A percentile compares a stretch with the other conserved stretches of the same genome.
These are phyloP conservation scores for Punica granatum DNA, from an alignment of 345 rosid species.

Conservation along the genomic window DNA sequence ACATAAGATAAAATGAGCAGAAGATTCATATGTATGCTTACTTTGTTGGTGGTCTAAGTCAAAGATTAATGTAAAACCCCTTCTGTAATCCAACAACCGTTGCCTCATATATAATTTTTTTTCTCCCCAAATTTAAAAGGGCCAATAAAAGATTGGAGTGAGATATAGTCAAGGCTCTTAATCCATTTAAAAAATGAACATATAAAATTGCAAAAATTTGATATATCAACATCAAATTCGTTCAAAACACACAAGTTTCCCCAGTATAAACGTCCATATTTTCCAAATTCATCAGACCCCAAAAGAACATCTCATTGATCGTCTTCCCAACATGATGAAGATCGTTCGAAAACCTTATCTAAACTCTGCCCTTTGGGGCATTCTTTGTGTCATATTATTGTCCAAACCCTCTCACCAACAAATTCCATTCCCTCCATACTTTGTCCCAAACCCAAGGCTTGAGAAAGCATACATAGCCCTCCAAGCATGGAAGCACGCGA, in stretches of 20 bases:
- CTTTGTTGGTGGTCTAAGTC: slow-evolving; percentile 11
- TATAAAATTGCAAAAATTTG: slow-evolving; percentile 1
- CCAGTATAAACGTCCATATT: slow-evolving; percentile 7
- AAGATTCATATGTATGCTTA: too few species aligned
- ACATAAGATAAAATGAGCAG: too few species aligned
- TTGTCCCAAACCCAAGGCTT: slow-evolving; percentile 54
- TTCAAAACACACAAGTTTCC: slow-evolving; percentile 1
- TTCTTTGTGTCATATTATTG: slow-evolving; percentile 11
- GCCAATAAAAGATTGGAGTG: background rate
- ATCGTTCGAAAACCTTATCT: background rate
- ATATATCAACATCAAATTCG: slow-evolving; percentile 12
- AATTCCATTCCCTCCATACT: slow-evolving; percentile 6
- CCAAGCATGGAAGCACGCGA: slow-evolving; percentile 64
- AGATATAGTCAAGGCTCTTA: slow-evolving; percentile 16
- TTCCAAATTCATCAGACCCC: background rate
- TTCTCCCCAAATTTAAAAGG: background rate
- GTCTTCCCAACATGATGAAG: slow-evolving; percentile 22
- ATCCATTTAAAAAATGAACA: background rate
- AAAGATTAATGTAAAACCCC: slow-evolving; percentile 19
- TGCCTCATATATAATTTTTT: background rate
- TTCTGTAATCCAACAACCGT: slow-evolving; percentile 21
- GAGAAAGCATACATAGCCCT: slow-evolving; percentile 57
- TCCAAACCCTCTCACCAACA: slow-evolving; percentile 18
- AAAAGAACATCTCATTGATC: background rate
- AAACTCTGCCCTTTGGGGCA: slow-evolving; percentile 13